A percentile compares a stretch with the other conserved stretches of the same genome.
These are phyloP conservation scores for Kalmanozyma brasiliensis DNA, from an alignment of 1,284 basidiomycete genomes.

Conservation along the genomic window DNA sequence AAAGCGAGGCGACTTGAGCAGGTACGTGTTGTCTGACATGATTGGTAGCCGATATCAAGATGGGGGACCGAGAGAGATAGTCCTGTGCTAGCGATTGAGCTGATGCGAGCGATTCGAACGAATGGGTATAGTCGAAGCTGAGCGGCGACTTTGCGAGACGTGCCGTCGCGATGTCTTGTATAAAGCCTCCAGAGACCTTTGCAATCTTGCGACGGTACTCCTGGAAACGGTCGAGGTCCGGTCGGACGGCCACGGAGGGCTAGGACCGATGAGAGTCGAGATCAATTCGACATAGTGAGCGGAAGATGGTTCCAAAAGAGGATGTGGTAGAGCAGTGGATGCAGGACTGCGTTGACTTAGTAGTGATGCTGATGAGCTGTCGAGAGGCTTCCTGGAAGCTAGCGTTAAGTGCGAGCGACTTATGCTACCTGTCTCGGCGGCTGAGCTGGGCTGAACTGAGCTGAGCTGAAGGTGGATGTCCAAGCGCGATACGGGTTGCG, in stretches of 20 bases:
- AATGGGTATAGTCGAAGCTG: not conserved
- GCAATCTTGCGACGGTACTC: not conserved
- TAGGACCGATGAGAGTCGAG: conserved; percentile 23
- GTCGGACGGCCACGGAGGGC: conserved; percentile 46
- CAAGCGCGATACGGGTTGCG: not conserved
- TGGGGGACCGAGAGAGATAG: not conserved
- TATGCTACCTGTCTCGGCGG: not conserved
- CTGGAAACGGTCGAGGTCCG: conserved; percentile 21
- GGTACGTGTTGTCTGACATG: conserved; percentile 35
- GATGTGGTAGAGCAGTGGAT: conserved; percentile 16
- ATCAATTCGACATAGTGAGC: conserved; percentile 38
- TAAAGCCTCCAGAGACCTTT: not conserved
- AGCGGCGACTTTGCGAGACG: not conserved
- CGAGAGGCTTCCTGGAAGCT: too few species aligned
- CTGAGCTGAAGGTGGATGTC: conserved; percentile 2
- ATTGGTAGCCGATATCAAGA: not conserved
- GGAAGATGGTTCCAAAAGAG: conserved; percentile 16
- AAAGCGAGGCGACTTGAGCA: conserved; percentile 40
- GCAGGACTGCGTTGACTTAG: conserved; percentile 8
- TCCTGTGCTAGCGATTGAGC: not conserved
- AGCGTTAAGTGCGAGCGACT: too few species aligned
- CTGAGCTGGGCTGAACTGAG: too few species aligned
- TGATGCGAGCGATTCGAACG: not conserved
- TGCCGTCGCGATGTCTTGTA: conserved; percentile 1
- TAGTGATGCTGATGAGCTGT: not conserved